Conservation (phyloP, 306 rosid genomes). For the Biancaea sappan region DNA sequence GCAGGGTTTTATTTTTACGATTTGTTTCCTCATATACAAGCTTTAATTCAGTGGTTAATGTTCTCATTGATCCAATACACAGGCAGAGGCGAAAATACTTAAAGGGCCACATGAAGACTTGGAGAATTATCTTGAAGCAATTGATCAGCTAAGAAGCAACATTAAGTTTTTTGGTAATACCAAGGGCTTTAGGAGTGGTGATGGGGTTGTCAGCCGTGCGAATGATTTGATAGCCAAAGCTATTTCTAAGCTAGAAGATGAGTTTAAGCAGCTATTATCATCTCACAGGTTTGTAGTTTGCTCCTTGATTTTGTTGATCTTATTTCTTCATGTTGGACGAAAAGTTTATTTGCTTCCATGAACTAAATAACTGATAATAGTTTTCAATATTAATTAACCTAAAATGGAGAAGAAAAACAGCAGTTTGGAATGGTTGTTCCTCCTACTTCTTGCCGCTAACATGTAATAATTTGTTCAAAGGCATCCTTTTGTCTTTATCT, state of each 20-base stretch:
- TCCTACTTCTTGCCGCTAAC: neutral
- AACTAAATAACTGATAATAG: constrained; percentile 19
- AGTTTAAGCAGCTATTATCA: constrained; percentile 67
- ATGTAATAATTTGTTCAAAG: neutral
- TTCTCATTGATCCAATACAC: constrained; percentile 30
- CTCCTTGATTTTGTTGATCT: constrained; percentile 18
- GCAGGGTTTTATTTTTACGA: neutral
- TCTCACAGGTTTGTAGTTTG: constrained; percentile 72
- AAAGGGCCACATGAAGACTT: constrained; percentile 91
- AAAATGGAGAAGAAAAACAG: constrained; percentile 10
- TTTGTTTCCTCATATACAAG: neutral
- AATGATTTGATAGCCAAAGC: constrained; percentile 74
- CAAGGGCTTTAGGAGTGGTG: constrained; percentile 70
- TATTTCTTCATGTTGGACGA: constrained; percentile 26
- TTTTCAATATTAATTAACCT: constrained; percentile 1
- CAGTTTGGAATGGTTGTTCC: neutral
- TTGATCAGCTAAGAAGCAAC: constrained; percentile 72
- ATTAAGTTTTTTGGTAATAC: constrained; percentile 72
- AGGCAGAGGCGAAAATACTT: constrained; percentile 80
- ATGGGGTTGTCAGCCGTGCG: constrained; percentile 70
- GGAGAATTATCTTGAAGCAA: constrained; percentile 87
- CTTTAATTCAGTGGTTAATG: neutral
- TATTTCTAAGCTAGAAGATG: constrained; percentile 88
- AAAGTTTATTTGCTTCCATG: constrained; percentile 24
- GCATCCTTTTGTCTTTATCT: neutral